Base-by-base conservation (phyloP, 345 rosid species). In the Fremontodendron californicum region DNA sequence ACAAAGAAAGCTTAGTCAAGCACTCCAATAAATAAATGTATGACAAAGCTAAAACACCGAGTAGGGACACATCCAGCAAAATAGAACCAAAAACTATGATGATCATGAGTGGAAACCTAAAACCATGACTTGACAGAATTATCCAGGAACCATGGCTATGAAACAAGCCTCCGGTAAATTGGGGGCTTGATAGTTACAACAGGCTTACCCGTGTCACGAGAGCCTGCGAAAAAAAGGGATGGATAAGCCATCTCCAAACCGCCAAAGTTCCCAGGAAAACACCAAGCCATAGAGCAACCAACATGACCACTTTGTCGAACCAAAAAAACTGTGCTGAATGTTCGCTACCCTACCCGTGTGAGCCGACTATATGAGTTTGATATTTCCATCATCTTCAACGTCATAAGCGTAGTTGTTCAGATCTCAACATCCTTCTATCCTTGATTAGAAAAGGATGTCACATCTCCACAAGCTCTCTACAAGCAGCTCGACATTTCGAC, bases 401-500 rank as follows among this genome's bases (percentile, higher is more conserved):
- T 0, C n/a, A n/a, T 43, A 63, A 71, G 12, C 68, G 9, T 43
- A 25, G 25, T 74, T 70, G 74, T n/a, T 42, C 37, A 60, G 9
- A 55, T 69, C 65, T 73, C 42, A 37, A 39, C n/a, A 49, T 31
- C 74, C 33, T 64, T 64, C 69, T 64, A 58, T 77, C 60, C 23
- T 35, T 43, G 45, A 62, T 85, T 65, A 90, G 71, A 77, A 88
- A 68, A 92, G 91, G 77, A 90, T 87, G 78, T 90, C 94, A 21
- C 97, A 90, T 77, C 90, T 86, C 94, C 97, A 90, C 29, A 90
- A 67, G 39, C 77, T 86, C 73, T 85, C 90, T 33, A 86, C 82
- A 10, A 92, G 93, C 33, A 68, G 58, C 48, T 85, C 87, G 7
- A 86, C 78, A 3, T 82, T 54, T 79, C 82, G n/a, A 74, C 83